Base-by-base conservation (phyloP, 2,329 filamentous ascomycete genomes). In the Alternaria incomplexa region DNA sequence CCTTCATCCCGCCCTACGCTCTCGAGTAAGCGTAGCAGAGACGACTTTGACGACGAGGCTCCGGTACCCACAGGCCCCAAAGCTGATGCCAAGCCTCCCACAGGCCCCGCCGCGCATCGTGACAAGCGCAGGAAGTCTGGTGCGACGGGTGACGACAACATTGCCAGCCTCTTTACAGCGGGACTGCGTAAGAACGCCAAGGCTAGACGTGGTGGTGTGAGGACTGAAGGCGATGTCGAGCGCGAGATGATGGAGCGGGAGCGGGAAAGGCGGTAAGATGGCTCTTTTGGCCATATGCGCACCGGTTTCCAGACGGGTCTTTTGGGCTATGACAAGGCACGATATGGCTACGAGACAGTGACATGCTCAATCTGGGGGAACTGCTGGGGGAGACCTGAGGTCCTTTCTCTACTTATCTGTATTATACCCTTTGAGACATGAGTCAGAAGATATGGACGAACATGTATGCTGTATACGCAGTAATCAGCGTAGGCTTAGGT, bases 101-200 rank as follows among this genome's bases (percentile, higher is more conserved):
- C 73, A 2, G 76, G 75, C n/a, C 74, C 75, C 2, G 65, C 75
- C 3, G 64, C 64, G n/a, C 74, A 79, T 30, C 67, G 76, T 4
- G 72, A 75, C 48, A 79, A 79, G 64, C 65, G 75, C 6, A 62
- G 73, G 10, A 78, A 75, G 67, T 73, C 64, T 30, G 68, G 66
- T 7, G 55, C 65, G 25, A 67, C 61, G 4, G 72, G 73, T 13
- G 69, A 70, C 7, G 70, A 72, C 22, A 70, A 70, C 44, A 73
- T 79, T 46, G 73, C 74, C 12, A 76, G 71, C 28, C 30, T 77
- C 5, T 74, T 78, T 48, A 71, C 72, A 1, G 71, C 72, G 3
- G 75, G 74, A 0, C 45, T 78, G 43, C 63, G 77, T 45, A 78
- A 78, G 64, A 76, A 73, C n/a, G 73, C 73, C 3, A 71, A 68